Evolutionary conservation across 1,139 yeast species (phyloP), one percentile per base, ranked within the genome.

Genomic region (Yamadazyma friedrichii): DNA sequence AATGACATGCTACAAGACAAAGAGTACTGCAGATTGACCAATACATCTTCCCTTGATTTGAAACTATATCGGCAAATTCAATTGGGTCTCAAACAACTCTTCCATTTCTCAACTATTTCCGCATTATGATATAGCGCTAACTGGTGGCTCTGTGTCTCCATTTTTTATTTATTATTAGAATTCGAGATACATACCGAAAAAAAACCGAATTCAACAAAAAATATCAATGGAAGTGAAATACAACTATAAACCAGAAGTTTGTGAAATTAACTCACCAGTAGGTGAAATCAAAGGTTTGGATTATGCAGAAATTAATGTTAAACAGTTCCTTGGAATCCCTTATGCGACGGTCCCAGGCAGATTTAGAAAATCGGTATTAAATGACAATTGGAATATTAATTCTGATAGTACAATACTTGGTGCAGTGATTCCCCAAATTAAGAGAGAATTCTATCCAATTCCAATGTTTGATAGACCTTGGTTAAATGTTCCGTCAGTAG

Each of bases 281-380:
- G 43, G 41, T 3, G n/a, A 22, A 10, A 31, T 41, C 12, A 30
- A 33, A 26, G 46, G 46, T 8, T 30, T 40, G 15, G 12, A 39
- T 8, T 42, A 32, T 34, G 25, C 39, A 27, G 45, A 44, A 16
- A 27, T 38, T 11, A 43, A 39, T 6, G 41, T 42, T 3, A 35
- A 30, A 10, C 50, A 46, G 30, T 42, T 32, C 13, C 39, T 41
- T 13, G 50, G 50, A 2, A 35, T 48, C 20, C 46, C 50, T 11
- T 48, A 39, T 35, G 51, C 49, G 15, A 24, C 43, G 3, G 37
- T 48, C 15, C 51, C 51, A 9, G 51, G 51, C 8, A 35, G 51
- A 22, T 48, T 48, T 27, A 38, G 47, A 24, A 45, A 43, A 34
- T 47, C 51, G 4, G 32, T 34, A 30, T 27, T 46, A n/a, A 17